A percentile compares a stretch with the other conserved stretches of the same genome.
Evolutionary conservation across 805 yeast species (phyloP).

Genomic region (Lipomyces oligophaga): DNA sequence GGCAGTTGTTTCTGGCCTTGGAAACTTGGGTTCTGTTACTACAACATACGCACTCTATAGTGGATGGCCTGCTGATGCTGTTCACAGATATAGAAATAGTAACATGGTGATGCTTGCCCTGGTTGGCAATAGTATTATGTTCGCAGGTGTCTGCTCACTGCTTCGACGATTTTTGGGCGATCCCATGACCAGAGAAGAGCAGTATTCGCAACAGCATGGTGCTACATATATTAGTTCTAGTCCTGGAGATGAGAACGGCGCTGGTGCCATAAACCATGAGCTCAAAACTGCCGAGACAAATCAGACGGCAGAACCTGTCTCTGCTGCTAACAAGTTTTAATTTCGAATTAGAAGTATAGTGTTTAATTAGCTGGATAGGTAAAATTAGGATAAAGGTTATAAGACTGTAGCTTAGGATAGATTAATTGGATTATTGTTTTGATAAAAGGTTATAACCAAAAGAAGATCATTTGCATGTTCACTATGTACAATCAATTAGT

Average conservation of each 20-base stretch:
- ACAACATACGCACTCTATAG: conserved; percentile 80
- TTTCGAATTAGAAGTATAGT: too few relatives aligned
- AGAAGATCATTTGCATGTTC: too few relatives aligned
- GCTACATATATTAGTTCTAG: too few relatives aligned
- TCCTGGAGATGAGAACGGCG: too few relatives aligned
- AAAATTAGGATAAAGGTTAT: neutral
- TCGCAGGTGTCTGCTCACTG: conserved; percentile 41
- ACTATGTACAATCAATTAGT: conserved; percentile 34
- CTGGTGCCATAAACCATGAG: too few relatives aligned
- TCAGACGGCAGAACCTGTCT: too few relatives aligned
- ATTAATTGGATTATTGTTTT: neutral
- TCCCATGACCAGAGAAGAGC: conserved; percentile 24
- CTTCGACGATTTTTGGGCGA: conserved; percentile 40
- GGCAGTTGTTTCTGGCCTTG: conserved; percentile 81
- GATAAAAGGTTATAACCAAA: neutral
- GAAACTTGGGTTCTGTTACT: conserved; percentile 80
- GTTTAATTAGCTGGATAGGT: neutral
- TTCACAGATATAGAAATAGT: conserved; percentile 58
- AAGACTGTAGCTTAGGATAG: neutral
- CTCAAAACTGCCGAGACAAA: too few relatives aligned
- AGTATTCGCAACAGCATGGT: conserved; percentile 19
- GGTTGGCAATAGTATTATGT: conserved; percentile 66
- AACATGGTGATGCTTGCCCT: conserved; percentile 82
- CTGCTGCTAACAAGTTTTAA: too few relatives aligned
- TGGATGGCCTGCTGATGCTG: conserved; percentile 81